A percentile compares a stretch with the other conserved stretches of the same genome.
Evolutionary conservation across 208 protist species (phyloP).

Genomic region (Leishmania tarentolae): DNA sequence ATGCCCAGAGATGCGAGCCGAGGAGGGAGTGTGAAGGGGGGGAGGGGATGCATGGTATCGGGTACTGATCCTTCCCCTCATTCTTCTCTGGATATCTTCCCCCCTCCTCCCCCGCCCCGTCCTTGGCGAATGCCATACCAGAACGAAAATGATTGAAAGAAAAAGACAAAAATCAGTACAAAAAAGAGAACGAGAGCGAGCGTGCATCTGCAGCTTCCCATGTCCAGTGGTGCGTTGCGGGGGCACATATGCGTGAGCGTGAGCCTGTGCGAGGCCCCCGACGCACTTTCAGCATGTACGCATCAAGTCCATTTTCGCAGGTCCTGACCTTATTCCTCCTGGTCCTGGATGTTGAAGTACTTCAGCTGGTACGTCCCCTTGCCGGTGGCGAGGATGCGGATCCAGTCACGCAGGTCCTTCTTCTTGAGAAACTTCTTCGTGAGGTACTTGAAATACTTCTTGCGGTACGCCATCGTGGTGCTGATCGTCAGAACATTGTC

Average conservation of each 20-base stretch:
- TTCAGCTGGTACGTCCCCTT: slow-evolving; percentile 97
- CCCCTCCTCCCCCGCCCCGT: not conserved
- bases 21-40: not conserved
- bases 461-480: slow-evolving; percentile 95
- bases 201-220: not conserved
- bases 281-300: not conserved
- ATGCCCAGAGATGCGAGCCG: not conserved
- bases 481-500: slow-evolving; percentile 93
- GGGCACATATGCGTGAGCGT: not conserved
- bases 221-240: not conserved
- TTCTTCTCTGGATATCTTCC: not conserved
- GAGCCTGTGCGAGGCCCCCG: not conserved
- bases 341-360: slow-evolving; percentile 98
- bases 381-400: slow-evolving; percentile 95
- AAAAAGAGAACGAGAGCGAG: not conserved
- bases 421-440: slow-evolving; percentile 99
- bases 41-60: not conserved
- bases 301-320: not conserved
- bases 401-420: slow-evolving; percentile 97
- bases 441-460: slow-evolving; percentile 99
- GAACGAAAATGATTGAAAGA: slow-evolving; percentile 9
- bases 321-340: slow-evolving; percentile 77
- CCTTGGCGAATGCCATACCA: not conserved
- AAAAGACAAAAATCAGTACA: not conserved
- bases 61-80: not conserved